Percentiles rank a stretch among this genome's conserved stretches.
Conservation (phyloP, 805 yeast species). For the Wickerhamiella kurtzmanii region DNA sequence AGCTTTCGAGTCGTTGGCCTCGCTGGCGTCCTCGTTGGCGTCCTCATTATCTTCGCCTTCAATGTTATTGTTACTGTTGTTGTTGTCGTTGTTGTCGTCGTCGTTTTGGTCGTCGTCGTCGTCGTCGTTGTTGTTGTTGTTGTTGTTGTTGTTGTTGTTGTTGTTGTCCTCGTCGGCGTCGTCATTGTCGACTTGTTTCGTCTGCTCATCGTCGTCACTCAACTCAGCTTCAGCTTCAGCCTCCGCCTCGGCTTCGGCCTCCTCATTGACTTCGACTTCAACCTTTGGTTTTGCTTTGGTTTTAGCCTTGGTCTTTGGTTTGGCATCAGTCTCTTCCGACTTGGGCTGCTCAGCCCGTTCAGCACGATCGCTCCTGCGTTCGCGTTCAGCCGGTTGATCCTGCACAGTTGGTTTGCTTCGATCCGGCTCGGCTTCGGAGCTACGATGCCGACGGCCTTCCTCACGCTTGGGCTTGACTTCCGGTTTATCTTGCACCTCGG, state of each 20-base stretch:
- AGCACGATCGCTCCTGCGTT: too few species aligned
- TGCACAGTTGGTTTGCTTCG: too few species aligned
- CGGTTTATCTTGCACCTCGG: neutral
- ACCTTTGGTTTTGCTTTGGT: too few species aligned
- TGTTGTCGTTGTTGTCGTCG: too few species aligned
- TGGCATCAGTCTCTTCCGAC: too few species aligned
- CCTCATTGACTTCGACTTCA: neutral
- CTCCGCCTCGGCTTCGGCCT: neutral
- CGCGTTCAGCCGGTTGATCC: too few species aligned
- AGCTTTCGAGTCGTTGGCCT: neutral
- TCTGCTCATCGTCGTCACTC: neutral
- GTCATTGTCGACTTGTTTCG: constrained; percentile 7
- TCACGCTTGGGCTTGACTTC: too few species aligned
- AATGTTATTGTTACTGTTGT: neutral
- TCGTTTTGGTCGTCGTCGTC: too few species aligned
- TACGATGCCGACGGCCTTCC: too few species aligned
- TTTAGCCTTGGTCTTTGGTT: too few species aligned
- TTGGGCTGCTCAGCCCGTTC: too few species aligned
- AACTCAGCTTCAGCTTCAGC: neutral
- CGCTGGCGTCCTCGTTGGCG: neutral
- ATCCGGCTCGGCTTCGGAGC: too few species aligned
- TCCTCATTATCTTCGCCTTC: neutral
- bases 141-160: constrained; percentile 3
- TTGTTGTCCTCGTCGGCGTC: constrained; percentile 22
- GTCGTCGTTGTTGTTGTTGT: neutral